phyloP scores from a whole-genome alignment of 2,329 filamentous ascomycete species.

The Colletotrichum scovillei region DNA sequence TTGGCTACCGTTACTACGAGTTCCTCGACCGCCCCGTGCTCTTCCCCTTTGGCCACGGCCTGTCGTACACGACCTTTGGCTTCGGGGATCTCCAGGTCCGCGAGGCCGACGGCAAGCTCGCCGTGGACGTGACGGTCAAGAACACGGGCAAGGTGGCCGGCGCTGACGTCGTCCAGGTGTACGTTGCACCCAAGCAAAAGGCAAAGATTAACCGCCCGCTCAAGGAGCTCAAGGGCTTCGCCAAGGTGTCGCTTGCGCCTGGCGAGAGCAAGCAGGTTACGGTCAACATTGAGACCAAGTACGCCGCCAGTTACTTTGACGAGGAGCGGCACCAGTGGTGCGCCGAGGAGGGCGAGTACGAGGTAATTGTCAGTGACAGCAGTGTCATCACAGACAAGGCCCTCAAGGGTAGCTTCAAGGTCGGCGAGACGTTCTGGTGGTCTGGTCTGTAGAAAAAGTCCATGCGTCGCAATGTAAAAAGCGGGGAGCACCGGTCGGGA shows the following conservation, averaged over 20 bases:
- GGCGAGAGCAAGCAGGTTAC: constrained; percentile 68
- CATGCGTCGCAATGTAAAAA: neutral
- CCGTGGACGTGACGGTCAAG: constrained; percentile 60
- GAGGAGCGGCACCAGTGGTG: constrained; percentile 75
- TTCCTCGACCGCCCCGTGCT: constrained; percentile 66
- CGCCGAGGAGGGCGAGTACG: constrained; percentile 73
- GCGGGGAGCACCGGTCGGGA: too few species aligned
- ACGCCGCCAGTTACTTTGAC: constrained; percentile 77
- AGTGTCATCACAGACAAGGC: constrained; percentile 60
- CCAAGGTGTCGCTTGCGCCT: constrained; percentile 67
- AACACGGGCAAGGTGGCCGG: constrained; percentile 64
- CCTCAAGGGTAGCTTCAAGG: constrained; percentile 64
- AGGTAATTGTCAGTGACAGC: constrained; percentile 69
- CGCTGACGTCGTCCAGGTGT: constrained; percentile 61
- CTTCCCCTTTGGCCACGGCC: constrained; percentile 78
- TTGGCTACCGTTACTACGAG: constrained; percentile 81
- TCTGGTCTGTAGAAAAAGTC: constrained; percentile 61
- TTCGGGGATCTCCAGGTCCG: constrained; percentile 57
- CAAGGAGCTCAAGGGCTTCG: constrained; percentile 69
- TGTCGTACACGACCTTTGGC: constrained; percentile 76
- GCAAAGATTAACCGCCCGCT: constrained; percentile 58
- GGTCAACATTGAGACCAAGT: constrained; percentile 71
- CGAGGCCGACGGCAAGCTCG: constrained; percentile 51
- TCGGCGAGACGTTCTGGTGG: constrained; percentile 75
- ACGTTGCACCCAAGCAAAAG: constrained; percentile 59